Base-by-base conservation (phyloP, 2,329 filamentous ascomycete species). In the Atkinsonella hypoxylon region DNA sequence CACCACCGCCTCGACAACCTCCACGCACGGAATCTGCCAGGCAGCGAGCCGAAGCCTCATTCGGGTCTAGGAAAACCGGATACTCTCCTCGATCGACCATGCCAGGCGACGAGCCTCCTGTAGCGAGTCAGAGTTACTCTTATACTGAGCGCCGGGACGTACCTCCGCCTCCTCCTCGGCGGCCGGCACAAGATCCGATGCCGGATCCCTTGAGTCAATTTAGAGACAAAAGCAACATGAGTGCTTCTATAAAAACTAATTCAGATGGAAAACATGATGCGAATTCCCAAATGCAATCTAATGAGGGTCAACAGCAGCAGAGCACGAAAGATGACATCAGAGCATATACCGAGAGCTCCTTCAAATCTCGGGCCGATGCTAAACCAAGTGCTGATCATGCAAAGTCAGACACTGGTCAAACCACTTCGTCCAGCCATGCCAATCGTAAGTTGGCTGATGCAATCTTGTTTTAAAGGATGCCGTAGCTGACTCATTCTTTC, bases 1-100 rank as follows among this genome's bases (percentile, higher is more conserved):
- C 60, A 3, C 55, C 62, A 1, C 62, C 68, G 0, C 65, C 67
- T 12, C 68, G 64, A 18, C 70, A 74, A 5, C 67, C 67, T 7
- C 71, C 75, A 9, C 68, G 73, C 41, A 76, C 76, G 2, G 73
- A 77, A 9, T 73, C 72, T 11, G 75, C 78, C 45, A 72, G 69
- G 52, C 71, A 78, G 54, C 75, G 77, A 48, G 71, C 73, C 9
- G 70, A 80, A 45, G 77, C 77, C 15, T 69, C 77, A 0, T 81
- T 81, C 59, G 78, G 78, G 13, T 63, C 62, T 6, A 71, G 71
- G 54, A 73, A 70, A 56, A 57, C 70, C 4, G 76, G 76, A 13
- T 79, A 74, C 53, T 68, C 71, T 43, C 75, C 76, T 44, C 67
- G 65, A 36, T 76, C 77, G 11, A 68, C 74, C 1, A 64, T 64